Base-by-base conservation (phyloP, 306 rosid genomes). In the Hylodesmum podocarpum region DNA sequence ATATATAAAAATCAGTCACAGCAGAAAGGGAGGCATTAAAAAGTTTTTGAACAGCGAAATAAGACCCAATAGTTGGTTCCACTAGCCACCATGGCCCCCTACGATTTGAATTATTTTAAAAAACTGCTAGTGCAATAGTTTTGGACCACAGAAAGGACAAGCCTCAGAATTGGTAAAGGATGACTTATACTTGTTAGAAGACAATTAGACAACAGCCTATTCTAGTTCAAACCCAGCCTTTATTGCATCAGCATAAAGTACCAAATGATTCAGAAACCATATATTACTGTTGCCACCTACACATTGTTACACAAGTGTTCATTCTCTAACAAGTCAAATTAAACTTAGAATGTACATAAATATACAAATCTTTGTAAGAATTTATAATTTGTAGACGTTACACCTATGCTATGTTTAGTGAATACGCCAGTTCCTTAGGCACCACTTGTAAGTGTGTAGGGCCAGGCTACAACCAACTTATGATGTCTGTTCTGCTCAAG, bases 131-230 rank as follows among this genome's bases (percentile, higher is more conserved):
- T 34, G 12, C 8, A 11, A 18, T 63, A n/a, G 28, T 72, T 72
- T 41, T 80, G 62, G 29, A 40, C 70, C 75, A 43, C 83, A 64
- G 8, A 80, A 72, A 80, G 43, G 8, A 21, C 79, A 80, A 64
- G 31, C 62, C 14, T 72, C 7, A 6, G 6, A 37, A 71, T 39
- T n/a, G 27, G 4, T 8, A 53, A 33, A 15, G 31, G 12, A 34
- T 62, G 34, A 71, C 21, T 16, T 59, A 47, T 10, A 69, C 10
- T 25, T 0, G 15, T 27, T 6, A 28, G 18, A 72, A 28, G 22
- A 72, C 61, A 51, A 62, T 1, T 65, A 28, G 53, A 61, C 43
- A 71, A 4, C 0, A 13, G 19, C 64, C 15, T 65, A 40, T 51
- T 19, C 18, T 63, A 39, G 50, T 72, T 55, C 66, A 71, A 78